Percentiles rank a stretch among this genome's conserved stretches.
These are phyloP conservation scores for Rhizophlyctis rosea DNA, from an alignment of 192 early-diverging fungal species.

Conservation along the genomic window DNA sequence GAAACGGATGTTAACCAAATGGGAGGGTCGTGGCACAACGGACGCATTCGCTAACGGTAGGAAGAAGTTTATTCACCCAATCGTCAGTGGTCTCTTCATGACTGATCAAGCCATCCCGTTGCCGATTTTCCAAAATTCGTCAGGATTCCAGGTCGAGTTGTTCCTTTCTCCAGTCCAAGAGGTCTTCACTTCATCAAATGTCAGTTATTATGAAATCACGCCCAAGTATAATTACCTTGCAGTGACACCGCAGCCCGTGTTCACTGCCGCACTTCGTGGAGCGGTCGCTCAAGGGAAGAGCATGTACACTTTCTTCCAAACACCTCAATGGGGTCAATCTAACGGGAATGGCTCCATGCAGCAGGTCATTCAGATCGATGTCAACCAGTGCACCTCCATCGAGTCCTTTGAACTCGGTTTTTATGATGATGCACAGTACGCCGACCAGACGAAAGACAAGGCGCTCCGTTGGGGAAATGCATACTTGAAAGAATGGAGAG, in stretches of 20 bases:
- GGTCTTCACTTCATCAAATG: background rate
- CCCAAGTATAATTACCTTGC: background rate
- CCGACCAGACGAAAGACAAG: background rate
- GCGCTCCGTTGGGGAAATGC: background rate
- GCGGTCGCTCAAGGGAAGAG: background rate
- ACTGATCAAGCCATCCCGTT: background rate
- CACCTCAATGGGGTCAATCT: background rate
- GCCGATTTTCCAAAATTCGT: background rate
- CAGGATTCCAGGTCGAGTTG: background rate
- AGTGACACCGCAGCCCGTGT: background rate
- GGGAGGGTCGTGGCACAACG: background rate
- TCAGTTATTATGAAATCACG: background rate
- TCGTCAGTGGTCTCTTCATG: background rate
- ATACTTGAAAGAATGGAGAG: background rate
- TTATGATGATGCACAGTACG: too few relatives aligned
- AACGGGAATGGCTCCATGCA: background rate
- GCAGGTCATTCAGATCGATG: background rate
- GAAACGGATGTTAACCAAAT: background rate
- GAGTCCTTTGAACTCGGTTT: too few relatives aligned
- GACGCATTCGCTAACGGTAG: background rate
- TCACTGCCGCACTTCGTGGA: background rate
- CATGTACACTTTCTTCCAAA: background rate
- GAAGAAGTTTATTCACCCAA: background rate
- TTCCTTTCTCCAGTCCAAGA: conserved; percentile 1
- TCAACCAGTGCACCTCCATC: too few relatives aligned